phyloP scores from a whole-genome alignment of 306 rosid species.

The Abrus precatorius region DNA sequence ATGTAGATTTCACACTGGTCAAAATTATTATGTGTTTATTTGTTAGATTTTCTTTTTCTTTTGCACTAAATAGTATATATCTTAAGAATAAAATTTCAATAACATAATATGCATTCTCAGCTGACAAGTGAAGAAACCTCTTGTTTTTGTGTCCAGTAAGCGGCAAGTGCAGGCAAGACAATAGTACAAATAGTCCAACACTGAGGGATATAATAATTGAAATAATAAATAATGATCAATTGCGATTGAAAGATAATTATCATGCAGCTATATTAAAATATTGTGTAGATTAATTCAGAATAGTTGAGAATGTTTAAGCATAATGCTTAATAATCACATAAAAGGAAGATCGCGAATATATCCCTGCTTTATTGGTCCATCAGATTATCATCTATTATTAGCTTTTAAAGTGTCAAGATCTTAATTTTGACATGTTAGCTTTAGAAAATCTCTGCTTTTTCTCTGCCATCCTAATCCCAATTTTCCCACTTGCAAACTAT shows the following conservation, averaged over 20 bases:
- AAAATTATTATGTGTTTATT: background rate
- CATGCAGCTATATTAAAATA: background rate
- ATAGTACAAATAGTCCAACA: background rate
- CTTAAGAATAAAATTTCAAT: background rate
- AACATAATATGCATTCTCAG: conserved; percentile 7
- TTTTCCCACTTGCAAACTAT: conserved; percentile 12
- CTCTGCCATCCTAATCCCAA: background rate
- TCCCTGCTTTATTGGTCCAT: background rate
- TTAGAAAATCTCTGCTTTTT: conserved; percentile 29
- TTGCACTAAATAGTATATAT: background rate
- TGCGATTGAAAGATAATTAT: background rate
- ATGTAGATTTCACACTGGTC: background rate
- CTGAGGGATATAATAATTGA: background rate
- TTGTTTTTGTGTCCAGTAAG: background rate
- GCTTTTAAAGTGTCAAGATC: conserved; percentile 19
- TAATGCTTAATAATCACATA: background rate
- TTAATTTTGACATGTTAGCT: background rate
- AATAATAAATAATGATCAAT: conserved; percentile 7
- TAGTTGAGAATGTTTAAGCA: background rate
- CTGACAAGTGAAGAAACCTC: background rate
- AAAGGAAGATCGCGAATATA: background rate
- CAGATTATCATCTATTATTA: background rate
- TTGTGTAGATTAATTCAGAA: background rate
- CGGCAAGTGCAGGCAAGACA: background rate
- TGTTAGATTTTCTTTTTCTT: background rate